Percentiles rank a stretch among this genome's conserved stretches.
Conservation (phyloP, 2,329 filamentous ascomycete species). For the Colletotrichum sp. region DNA sequence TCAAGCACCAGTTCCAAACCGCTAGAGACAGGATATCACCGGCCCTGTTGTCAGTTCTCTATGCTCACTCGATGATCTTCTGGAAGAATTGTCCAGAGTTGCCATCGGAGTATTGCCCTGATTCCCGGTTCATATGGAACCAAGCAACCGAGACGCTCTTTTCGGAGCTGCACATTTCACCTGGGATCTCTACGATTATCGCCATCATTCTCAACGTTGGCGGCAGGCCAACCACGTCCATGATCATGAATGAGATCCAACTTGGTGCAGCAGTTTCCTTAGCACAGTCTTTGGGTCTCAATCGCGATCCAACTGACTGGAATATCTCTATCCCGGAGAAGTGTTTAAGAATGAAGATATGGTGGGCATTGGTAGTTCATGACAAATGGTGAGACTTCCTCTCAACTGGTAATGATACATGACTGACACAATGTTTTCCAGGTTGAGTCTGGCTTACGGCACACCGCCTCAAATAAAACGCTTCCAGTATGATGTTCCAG, state of each 20-base stretch:
- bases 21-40: slow-evolving; percentile 57
- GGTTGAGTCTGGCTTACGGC: slow-evolving; percentile 57
- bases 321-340: slow-evolving; percentile 56
- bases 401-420: background rate
- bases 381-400: slow-evolving; percentile 53
- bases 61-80: slow-evolving; percentile 62
- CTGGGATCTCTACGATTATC: slow-evolving; percentile 62
- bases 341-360: slow-evolving; percentile 56
- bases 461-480: slow-evolving; percentile 54
- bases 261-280: slow-evolving; percentile 57
- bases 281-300: slow-evolving; percentile 58
- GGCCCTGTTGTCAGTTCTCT: slow-evolving; percentile 60
- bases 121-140: slow-evolving; percentile 67
- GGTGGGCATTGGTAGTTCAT: slow-evolving; percentile 60
- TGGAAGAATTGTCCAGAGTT: slow-evolving; percentile 56
- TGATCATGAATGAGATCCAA: slow-evolving; percentile 61
- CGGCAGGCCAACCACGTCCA: slow-evolving; percentile 64
- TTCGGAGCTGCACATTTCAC: slow-evolving; percentile 62
- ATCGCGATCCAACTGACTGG: slow-evolving; percentile 58
- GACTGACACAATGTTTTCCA: slow-evolving; percentile 21
- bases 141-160: slow-evolving; percentile 64
- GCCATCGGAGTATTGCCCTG: slow-evolving; percentile 53
- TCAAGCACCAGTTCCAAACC: slow-evolving; percentile 51
- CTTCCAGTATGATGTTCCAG: slow-evolving; percentile 53
- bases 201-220: slow-evolving; percentile 64